Evolutionary conservation across 2,329 filamentous ascomycete genomes (phyloP).

Genomic region (Raffaelea deltoideospora): DNA sequence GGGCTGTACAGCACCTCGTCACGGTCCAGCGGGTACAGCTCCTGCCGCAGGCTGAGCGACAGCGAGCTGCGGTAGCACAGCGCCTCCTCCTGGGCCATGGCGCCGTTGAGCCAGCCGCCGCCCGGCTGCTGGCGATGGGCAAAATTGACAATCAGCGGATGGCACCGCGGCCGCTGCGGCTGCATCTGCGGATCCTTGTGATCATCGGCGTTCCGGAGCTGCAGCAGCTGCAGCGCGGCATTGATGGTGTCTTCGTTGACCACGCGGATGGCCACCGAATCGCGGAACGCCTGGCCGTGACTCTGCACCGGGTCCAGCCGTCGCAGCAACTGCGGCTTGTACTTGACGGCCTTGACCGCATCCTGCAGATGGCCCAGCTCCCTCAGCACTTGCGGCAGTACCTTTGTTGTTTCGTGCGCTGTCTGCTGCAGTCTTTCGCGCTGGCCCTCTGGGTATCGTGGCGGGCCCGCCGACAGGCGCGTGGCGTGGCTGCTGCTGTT

Average conservation of each 20-base stretch:
- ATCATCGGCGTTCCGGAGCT: not conserved
- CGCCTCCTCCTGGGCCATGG: slow-evolving; percentile 53
- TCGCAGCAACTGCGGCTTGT: slow-evolving; percentile 13
- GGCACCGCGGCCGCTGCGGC: not conserved
- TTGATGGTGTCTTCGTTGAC: slow-evolving; percentile 43
- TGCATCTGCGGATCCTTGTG: not conserved
- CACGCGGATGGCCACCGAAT: slow-evolving; percentile 26
- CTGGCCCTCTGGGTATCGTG: too few species aligned
- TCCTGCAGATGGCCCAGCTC: slow-evolving; percentile 24
- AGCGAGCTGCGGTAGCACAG: slow-evolving; percentile 50
- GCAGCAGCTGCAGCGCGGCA: slow-evolving; percentile 26
- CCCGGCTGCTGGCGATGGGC: slow-evolving; percentile 41
- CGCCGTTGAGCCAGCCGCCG: slow-evolving; percentile 48
- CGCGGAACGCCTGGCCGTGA: slow-evolving; percentile 22
- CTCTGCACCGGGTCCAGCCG: slow-evolving; percentile 24
- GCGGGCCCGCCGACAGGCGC: too few species aligned
- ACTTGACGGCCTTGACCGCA: slow-evolving; percentile 21
- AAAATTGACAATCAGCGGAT: slow-evolving; percentile 44
- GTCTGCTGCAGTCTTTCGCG: too few species aligned
- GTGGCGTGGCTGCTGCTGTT: too few species aligned
- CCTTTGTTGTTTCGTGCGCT: slow-evolving; percentile 29
- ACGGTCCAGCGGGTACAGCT: slow-evolving; percentile 11
- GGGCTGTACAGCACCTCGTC: slow-evolving; percentile 15
- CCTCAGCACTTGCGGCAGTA: slow-evolving; percentile 30
- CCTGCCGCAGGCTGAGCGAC: slow-evolving; percentile 26